Conservation (phyloP, 306 rosid species). For the Cucumis melo region DNA sequence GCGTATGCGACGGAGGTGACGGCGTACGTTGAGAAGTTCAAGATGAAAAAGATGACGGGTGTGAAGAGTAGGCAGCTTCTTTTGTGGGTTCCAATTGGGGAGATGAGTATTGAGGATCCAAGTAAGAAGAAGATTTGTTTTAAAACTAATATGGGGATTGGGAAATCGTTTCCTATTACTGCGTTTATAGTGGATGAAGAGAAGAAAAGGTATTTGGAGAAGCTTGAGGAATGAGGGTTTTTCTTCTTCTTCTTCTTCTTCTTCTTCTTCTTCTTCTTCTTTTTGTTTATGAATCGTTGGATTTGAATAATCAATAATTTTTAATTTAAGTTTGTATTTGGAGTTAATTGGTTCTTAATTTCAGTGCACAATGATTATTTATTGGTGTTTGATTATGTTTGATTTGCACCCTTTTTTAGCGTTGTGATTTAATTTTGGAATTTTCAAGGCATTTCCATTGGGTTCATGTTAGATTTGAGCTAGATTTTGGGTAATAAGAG, state of each 20-base stretch:
- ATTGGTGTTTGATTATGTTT: not conserved
- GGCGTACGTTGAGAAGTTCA: conserved; percentile 49
- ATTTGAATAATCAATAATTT: too few species aligned
- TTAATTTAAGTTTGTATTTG: too few species aligned
- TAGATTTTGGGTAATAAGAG: not conserved
- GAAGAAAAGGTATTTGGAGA: conserved; percentile 26
- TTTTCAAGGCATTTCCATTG: too few species aligned
- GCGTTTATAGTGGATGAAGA: conserved; percentile 57
- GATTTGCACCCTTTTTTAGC: not conserved
- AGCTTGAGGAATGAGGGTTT: not conserved
- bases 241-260: not conserved
- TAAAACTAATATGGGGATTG: conserved; percentile 63
- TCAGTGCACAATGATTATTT: not conserved
- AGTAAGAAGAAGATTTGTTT: conserved; percentile 30
- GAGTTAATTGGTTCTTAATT: too few species aligned
- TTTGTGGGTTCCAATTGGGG: conserved; percentile 58
- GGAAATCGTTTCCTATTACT: conserved; percentile 44
- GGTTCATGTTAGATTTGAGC: too few species aligned
- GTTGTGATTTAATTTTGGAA: not conserved
- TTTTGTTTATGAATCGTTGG: not conserved
- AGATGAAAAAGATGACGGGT: conserved; percentile 78
- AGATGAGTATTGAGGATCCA: conserved; percentile 55
- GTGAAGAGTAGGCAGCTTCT: conserved; percentile 61
- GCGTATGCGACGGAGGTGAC: conserved; percentile 65
- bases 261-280: too few species aligned